These are phyloP conservation scores for Durio zibethinus DNA, from an alignment of 345 rosid genomes.

Conservation along the genomic window DNA sequence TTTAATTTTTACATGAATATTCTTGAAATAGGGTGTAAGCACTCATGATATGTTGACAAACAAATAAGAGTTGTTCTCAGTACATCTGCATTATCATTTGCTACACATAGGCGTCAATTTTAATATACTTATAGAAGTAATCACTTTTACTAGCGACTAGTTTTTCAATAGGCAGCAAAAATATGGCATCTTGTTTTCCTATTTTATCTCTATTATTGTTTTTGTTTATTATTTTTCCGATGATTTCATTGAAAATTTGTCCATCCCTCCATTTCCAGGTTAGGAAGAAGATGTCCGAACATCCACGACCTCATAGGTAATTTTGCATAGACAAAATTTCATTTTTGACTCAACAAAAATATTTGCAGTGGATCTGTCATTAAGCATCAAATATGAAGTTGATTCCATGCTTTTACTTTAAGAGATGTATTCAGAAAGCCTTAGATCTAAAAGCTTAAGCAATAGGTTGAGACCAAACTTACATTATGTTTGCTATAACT, in stretches of 20 bases:
- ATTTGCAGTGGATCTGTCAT: background rate
- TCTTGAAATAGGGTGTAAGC: slow-evolving; percentile 11
- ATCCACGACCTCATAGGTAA: slow-evolving; percentile 68
- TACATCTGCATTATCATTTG: background rate
- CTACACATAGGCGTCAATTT: background rate
- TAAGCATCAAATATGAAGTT: background rate
- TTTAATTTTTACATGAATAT: background rate
- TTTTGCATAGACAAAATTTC: background rate
- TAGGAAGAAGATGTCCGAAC: slow-evolving; percentile 66
- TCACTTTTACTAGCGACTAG: background rate
- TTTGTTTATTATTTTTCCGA: background rate
- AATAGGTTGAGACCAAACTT: background rate
- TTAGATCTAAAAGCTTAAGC: background rate
- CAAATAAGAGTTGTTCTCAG: background rate
- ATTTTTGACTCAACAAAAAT: background rate
- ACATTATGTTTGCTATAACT: background rate
- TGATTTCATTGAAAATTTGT: background rate
- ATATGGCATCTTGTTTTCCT: background rate
- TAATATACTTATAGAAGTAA: background rate
- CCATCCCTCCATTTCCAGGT: slow-evolving; percentile 41
- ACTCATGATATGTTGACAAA: background rate
- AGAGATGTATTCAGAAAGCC: background rate
- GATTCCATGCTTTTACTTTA: background rate
- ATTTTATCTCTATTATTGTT: background rate
- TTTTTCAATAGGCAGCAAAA: background rate